Percentiles rank a stretch among this genome's conserved stretches.
These are phyloP conservation scores for Metarhizium brunneum DNA, from an alignment of 2,329 filamentous ascomycete genomes.

Conservation along the genomic window DNA sequence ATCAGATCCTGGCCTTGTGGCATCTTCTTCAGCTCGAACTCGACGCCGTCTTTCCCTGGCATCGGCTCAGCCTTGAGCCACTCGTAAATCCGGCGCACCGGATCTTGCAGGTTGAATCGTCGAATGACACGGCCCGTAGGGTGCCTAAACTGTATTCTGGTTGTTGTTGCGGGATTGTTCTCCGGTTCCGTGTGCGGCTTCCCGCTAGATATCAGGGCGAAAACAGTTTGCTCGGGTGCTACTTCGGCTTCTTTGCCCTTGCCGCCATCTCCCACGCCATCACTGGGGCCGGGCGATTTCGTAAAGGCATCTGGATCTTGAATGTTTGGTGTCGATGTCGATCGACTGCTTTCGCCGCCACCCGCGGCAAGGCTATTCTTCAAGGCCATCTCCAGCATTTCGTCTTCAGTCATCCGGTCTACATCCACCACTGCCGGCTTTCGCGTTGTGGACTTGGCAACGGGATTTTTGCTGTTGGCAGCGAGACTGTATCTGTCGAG, in stretches of 20 bases:
- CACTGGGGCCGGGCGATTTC: constrained; percentile 38
- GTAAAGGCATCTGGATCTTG: constrained; percentile 86
- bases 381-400: constrained; percentile 91
- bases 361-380: constrained; percentile 69
- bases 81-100: constrained; percentile 79
- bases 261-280: neutral
- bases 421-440: constrained; percentile 62
- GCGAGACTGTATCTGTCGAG: constrained; percentile 93
- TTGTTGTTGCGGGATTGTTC: constrained; percentile 60
- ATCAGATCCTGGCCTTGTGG: constrained; percentile 72
- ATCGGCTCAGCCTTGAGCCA: constrained; percentile 89
- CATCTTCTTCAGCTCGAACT: constrained; percentile 85
- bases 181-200: constrained; percentile 72
- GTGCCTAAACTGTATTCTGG: constrained; percentile 87
- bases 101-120: constrained; percentile 68
- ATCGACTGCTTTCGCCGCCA: constrained; percentile 20
- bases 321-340: constrained; percentile 40
- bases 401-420: constrained; percentile 87
- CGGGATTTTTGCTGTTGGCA: constrained; percentile 83
- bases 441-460: constrained; percentile 58
- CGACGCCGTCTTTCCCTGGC: constrained; percentile 65
- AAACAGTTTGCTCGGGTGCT: constrained; percentile 38
- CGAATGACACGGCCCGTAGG: constrained; percentile 77
- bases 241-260: constrained; percentile 40
- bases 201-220: constrained; percentile 61